These are phyloP conservation scores for Kingdonia uniflora DNA, from an alignment of 164 flowering plant genomes.

Conservation along the genomic window DNA sequence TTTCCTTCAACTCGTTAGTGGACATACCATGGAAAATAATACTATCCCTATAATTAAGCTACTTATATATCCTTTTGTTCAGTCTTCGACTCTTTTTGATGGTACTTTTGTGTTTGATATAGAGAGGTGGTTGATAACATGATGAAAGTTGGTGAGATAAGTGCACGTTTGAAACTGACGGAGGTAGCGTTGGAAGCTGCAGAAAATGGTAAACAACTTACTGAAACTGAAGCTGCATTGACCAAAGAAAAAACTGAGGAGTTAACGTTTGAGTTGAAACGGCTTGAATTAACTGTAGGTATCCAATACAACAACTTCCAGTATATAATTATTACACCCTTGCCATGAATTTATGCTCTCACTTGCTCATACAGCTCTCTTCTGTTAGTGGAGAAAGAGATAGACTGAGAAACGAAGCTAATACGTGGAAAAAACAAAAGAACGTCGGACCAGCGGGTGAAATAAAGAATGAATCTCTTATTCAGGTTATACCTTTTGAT, in stretches of 20 bases:
- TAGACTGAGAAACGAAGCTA: slow-evolving; percentile 32
- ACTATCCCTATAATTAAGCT: no score
- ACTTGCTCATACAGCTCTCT: slow-evolving; percentile 41
- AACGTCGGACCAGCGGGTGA: slow-evolving; percentile 35
- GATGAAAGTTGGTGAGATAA: slow-evolving; percentile 64
- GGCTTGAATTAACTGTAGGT: slow-evolving; percentile 57
- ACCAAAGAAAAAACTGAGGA: slow-evolving; percentile 53
- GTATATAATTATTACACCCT: neutral
- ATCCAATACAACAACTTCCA: neutral
- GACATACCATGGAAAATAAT: no score
- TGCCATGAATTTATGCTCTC: neutral
- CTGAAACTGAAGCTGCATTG: slow-evolving; percentile 58
- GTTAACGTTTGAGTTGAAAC: slow-evolving; percentile 38
- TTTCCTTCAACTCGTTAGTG: no score
- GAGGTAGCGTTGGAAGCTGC: slow-evolving; percentile 70
- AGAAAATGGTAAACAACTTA: slow-evolving; percentile 40
- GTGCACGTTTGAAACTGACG: slow-evolving; percentile 53
- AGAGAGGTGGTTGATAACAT: slow-evolving; percentile 74
- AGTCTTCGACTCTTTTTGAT: no score
- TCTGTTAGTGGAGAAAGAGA: slow-evolving; percentile 65
- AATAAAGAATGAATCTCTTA: slow-evolving; percentile 20
- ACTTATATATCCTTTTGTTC: no score
- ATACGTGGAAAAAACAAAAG: slow-evolving; percentile 34
- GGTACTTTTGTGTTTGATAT: slow-evolving; percentile 7
- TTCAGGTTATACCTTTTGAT: slow-evolving; percentile 34